These are phyloP conservation scores for Rhodocollybia butyracea DNA, from an alignment of 768 basidiomycete species.

Conservation along the genomic window DNA sequence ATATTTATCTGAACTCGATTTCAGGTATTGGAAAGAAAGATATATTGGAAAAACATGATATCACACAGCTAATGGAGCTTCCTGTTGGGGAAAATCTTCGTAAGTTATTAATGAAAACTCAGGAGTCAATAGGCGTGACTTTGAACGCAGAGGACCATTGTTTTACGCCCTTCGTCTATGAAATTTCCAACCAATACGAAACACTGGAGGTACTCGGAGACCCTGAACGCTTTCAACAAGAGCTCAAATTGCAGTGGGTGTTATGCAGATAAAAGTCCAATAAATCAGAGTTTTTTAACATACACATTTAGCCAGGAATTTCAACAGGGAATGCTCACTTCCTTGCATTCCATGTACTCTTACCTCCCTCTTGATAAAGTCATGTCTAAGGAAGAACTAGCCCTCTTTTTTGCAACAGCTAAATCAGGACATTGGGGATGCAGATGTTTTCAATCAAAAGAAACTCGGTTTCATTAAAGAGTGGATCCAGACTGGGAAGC, in stretches of 20 bases:
- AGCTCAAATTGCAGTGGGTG: neutral
- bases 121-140: neutral
- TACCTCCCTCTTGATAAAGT: neutral
- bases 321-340: neutral
- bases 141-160: neutral
- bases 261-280: neutral
- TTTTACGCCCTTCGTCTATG: neutral
- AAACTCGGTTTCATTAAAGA: neutral
- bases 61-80: constrained; percentile 31
- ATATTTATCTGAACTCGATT: too few species aligned
- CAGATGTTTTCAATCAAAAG: neutral
- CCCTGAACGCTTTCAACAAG: neutral
- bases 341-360: neutral
- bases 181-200: neutral
- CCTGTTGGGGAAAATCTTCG: constrained; percentile 40
- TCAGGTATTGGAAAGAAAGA: constrained; percentile 26
- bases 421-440: neutral
- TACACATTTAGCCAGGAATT: neutral
- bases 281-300: neutral
- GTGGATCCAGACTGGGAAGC: neutral
- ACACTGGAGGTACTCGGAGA: neutral
- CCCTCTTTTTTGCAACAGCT: neutral
- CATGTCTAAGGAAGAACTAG: neutral
- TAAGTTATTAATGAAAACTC: constrained; percentile 7
- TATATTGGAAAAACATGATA: constrained; percentile 22